Evolutionary conservation across 1,139 yeast species (phyloP).

Genomic region (Saccharomyces hybrid): DNA sequence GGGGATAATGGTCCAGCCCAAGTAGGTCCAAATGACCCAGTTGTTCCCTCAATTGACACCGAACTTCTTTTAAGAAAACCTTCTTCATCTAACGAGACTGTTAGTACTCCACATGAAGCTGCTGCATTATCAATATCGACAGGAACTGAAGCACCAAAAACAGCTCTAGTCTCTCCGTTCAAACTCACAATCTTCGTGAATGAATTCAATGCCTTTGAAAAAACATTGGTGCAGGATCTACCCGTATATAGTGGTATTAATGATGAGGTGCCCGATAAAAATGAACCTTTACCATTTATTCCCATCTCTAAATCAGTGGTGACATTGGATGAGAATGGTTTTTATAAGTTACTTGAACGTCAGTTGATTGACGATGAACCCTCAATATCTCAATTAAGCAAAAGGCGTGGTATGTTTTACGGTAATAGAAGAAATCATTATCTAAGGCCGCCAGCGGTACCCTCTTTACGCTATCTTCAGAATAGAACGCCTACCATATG

Average conservation of each 20-base stretch:
- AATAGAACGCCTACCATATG: conserved; percentile 86
- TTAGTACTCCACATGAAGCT: background rate
- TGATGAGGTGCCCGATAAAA: conserved; percentile 24
- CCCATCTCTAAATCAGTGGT: conserved; percentile 57
- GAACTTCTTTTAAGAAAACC: background rate
- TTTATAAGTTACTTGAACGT: conserved; percentile 53
- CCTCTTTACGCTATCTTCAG: conserved; percentile 68
- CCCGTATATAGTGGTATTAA: conserved; percentile 45
- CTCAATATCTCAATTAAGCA: conserved; percentile 28
- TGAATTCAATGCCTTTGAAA: conserved; percentile 48
- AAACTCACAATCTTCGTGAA: conserved; percentile 46
- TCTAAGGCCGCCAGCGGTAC: conserved; percentile 83
- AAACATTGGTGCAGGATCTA: conserved; percentile 45
- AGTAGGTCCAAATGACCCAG: background rate
- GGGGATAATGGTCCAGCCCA: background rate
- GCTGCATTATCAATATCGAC: background rate
- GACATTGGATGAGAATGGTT: conserved; percentile 55
- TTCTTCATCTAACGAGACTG: background rate
- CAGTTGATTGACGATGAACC: conserved; percentile 39
- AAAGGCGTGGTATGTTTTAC: conserved; percentile 32
- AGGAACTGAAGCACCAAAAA: conserved; percentile 3
- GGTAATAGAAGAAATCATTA: conserved; percentile 50
- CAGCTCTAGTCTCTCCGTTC: conserved; percentile 38
- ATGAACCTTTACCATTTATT: conserved; percentile 32
- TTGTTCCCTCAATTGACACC: background rate